phyloP scores from a whole-genome alignment of 805 yeast species.

The Cyberlindnera meyerae region DNA sequence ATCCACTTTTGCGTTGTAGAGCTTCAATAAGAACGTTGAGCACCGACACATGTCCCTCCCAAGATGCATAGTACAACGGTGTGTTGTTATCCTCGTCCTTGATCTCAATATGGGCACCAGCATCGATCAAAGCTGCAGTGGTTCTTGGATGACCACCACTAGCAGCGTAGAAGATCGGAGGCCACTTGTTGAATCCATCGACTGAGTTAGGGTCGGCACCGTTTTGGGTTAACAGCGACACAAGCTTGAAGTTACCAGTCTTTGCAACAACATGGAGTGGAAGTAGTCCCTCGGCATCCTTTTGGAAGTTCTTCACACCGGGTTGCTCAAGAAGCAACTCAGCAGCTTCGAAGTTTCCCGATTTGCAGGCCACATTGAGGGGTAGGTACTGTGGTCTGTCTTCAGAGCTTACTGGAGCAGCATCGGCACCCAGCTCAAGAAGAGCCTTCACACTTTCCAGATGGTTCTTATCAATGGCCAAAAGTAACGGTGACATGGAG shows the following conservation, averaged over 20 bases:
- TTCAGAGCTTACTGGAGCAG: constrained; percentile 43
- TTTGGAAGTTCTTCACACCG: constrained; percentile 34
- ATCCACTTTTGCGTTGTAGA: constrained; percentile 13
- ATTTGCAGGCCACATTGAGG: constrained; percentile 82
- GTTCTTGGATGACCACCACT: constrained; percentile 74
- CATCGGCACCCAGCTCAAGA: constrained; percentile 42
- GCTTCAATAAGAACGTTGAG: constrained; percentile 57
- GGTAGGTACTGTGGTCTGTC: constrained; percentile 64
- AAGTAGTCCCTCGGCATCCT: constrained; percentile 83
- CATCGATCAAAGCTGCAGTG: constrained; percentile 62
- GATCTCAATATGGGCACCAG: constrained; percentile 64
- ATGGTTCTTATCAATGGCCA: constrained; percentile 70
- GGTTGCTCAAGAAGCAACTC: constrained; percentile 35
- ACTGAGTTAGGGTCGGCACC: constrained; percentile 74
- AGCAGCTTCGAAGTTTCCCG: constrained; percentile 70
- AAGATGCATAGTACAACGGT: constrained; percentile 84
- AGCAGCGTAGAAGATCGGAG: constrained; percentile 88
- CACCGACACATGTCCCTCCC: constrained; percentile 90
- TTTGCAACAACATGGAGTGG: constrained; percentile 88
- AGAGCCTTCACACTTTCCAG: constrained; percentile 48
- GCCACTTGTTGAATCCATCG: constrained; percentile 89
- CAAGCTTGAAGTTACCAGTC: constrained; percentile 67
- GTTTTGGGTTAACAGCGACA: constrained; percentile 61
- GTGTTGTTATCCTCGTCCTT: constrained; percentile 76
- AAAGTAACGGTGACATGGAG: constrained; percentile 75